Evolutionary conservation across 139 green algal genomes (phyloP), one percentile per base, ranked within the genome.

Genomic region (Dunaliella primolecta): DNA sequence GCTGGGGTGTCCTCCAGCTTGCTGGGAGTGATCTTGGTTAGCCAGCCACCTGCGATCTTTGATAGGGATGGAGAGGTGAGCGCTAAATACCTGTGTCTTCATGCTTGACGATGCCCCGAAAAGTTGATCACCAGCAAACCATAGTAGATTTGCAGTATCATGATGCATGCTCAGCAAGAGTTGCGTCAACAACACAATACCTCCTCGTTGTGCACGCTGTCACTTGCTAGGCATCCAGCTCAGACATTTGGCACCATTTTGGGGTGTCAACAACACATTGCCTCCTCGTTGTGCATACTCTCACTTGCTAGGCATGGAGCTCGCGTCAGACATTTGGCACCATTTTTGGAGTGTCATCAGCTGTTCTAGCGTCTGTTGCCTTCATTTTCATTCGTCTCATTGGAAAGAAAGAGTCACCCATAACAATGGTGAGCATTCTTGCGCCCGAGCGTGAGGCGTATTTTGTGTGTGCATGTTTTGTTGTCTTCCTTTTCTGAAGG

Each of bases 301-400:
- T n/a, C n/a, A n/a, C n/a, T n/a, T n/a, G n/a, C n/a, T n/a, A 72
- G 38, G 36, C 3, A 33, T 80, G 81, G 56, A 36, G 81, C 21
- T 7, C 3, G 37, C 34, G 79, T 35, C 27, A 33, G 3, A n/a
- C 27, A 25, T 3, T 84, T 27, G 90, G 90, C 1, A 86, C 85
- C 0, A 3, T 36, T 15, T 84, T 87, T 56, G 90, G 87, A 7
- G 0, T 91, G 34, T 27, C 81, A 0, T 88, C 87, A 0, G 87
- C 90, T 30, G 1, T 91, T 1, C 87, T 84, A 15, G 80, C 78
- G 0, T 79, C 90, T 3, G 90, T 84, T 23, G 88, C 88, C 32
- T 93, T 93, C 84, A 88, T 93, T 24, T 83, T 38, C 34, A 93
- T 93, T n/a, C 78, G 90, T 24, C 2, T 77, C n/a, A 81, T 89